Percentiles rank a stretch among this genome's conserved stretches.
Conservation (phyloP, 805 yeast species). For the Maudiozyma pseudohumilis region DNA sequence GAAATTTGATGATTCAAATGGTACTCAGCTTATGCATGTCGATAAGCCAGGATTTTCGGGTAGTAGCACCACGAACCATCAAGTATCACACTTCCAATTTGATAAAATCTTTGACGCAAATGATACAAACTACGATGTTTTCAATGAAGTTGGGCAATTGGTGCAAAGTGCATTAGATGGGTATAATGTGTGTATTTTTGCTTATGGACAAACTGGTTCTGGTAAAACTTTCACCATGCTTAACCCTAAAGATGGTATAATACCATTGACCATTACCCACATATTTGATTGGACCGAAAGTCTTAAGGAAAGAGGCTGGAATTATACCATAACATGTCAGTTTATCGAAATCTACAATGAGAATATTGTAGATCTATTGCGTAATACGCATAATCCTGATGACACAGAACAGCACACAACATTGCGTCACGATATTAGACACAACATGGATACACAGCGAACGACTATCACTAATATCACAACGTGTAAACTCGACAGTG, state of each 20-base stretch:
- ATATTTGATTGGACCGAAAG: conserved; percentile 50
- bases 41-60: conserved; percentile 7
- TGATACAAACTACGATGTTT: conserved; percentile 51
- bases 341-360: conserved; percentile 90
- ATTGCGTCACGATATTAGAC: conserved; percentile 58
- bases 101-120: conserved; percentile 63
- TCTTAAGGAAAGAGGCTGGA: conserved; percentile 50
- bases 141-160: conserved; percentile 76
- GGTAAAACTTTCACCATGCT: conserved; percentile 95
- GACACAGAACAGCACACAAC: conserved; percentile 10
- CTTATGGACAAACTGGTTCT: conserved; percentile 95
- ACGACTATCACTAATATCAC: conserved; percentile 57
- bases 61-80: conserved; percentile 1
- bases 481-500: conserved; percentile 36
- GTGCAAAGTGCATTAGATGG: conserved; percentile 86
- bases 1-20: conserved; percentile 20
- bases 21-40: conserved; percentile 20
- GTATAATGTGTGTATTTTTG: conserved; percentile 82
- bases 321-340: conserved; percentile 54
- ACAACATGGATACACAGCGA: conserved; percentile 42
- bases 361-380: conserved; percentile 57
- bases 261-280: conserved; percentile 62
- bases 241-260: conserved; percentile 59
- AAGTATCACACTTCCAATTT: conserved; percentile 41
- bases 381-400: conserved; percentile 9